Evolutionary conservation across 148 eudicot genomes (phyloP).

Genomic region (Limonium bicolor): DNA sequence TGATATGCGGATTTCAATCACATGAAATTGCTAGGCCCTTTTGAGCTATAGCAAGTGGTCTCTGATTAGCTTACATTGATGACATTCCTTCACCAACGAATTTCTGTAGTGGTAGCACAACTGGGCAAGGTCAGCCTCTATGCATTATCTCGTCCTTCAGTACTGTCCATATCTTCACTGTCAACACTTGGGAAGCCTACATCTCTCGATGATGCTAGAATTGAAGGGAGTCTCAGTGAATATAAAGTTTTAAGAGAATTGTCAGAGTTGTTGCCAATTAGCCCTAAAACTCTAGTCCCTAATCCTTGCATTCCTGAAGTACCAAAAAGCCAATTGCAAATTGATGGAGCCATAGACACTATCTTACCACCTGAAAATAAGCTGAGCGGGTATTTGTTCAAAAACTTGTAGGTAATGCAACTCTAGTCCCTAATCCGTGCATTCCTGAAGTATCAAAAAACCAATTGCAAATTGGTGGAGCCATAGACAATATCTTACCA

Average conservation of each 20-base stretch:
- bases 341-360: slow-evolving; percentile 25
- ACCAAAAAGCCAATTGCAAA: slow-evolving; percentile 4
- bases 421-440: not conserved
- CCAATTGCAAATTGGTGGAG: slow-evolving; percentile 10
- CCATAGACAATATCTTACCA: slow-evolving; percentile 34
- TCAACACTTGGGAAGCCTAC: not conserved
- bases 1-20: no score
- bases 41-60: no score
- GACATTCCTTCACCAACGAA: no score
- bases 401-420: not conserved
- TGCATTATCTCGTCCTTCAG: not conserved
- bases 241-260: slow-evolving; percentile 34
- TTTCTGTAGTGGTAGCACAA: no score
- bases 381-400: slow-evolving; percentile 49
- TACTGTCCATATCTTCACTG: not conserved
- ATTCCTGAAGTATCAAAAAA: slow-evolving; percentile 1
- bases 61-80: no score
- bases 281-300: slow-evolving; percentile 3
- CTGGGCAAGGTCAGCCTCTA: no score
- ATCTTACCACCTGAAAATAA: slow-evolving; percentile 54
- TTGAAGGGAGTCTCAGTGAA: slow-evolving; percentile 15
- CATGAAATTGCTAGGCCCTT: no score
- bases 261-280: slow-evolving; percentile 39
- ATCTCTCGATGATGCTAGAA: not conserved
- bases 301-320: not conserved